Conservation (phyloP, 192 early-diverging fungal genomes). For the Podochytrium sp. region DNA sequence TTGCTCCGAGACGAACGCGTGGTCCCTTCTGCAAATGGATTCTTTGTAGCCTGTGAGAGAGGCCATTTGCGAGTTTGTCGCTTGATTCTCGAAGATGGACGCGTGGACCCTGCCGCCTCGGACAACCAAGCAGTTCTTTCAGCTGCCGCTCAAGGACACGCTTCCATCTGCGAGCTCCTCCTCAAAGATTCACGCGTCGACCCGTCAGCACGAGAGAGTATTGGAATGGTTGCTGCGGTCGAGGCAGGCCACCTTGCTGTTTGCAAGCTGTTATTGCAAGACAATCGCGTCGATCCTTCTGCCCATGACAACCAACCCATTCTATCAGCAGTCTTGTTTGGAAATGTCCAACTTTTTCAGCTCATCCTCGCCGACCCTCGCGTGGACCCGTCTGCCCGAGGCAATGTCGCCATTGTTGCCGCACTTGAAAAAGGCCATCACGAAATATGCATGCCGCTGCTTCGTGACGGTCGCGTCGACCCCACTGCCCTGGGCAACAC, state of each 20-base stretch:
- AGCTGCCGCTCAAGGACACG: constrained; percentile 29
- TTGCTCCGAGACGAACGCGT: not conserved
- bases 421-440: constrained; percentile 31
- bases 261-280: constrained; percentile 19
- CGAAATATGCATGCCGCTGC: constrained; percentile 15
- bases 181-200: constrained; percentile 10
- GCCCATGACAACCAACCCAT: not conserved
- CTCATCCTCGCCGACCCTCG: constrained; percentile 24
- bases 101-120: not conserved
- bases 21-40: not conserved
- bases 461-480: constrained; percentile 14
- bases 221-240: not conserved
- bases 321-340: constrained; percentile 7
- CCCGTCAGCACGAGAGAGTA: not conserved
- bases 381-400: not conserved
- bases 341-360: constrained; percentile 27
- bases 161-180: constrained; percentile 22
- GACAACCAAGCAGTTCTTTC: not conserved
- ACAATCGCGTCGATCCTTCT: not conserved
- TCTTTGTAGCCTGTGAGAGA: not conserved
- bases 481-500: not conserved
- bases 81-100: constrained; percentile 21
- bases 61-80: constrained; percentile 31
- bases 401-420: not conserved
- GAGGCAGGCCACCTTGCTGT: constrained; percentile 25